These are phyloP conservation scores for Verticillium dahliae DNA, from an alignment of 2,329 filamentous ascomycete genomes.

Conservation along the genomic window DNA sequence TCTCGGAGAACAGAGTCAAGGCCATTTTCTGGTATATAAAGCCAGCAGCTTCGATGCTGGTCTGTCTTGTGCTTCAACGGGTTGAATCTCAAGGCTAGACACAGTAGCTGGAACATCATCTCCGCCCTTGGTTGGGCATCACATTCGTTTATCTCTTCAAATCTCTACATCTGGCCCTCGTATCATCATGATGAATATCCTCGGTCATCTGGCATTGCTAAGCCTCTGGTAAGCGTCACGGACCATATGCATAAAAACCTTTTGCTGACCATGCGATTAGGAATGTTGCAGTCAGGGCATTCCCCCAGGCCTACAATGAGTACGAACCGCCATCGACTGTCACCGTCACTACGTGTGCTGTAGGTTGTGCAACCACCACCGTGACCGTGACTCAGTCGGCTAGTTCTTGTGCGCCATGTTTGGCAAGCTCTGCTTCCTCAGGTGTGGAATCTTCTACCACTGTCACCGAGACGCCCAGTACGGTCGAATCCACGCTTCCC, in stretches of 20 bases:
- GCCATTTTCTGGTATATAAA: neutral
- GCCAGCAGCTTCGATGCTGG: neutral
- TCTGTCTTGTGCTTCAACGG: neutral
- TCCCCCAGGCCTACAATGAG: constrained; percentile 5
- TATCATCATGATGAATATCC: constrained; percentile 15
- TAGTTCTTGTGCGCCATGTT: constrained; percentile 20
- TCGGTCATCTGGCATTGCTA: constrained; percentile 17
- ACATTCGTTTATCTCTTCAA: constrained; percentile 16
- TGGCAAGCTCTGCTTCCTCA: constrained; percentile 8
- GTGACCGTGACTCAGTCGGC: constrained; percentile 23
- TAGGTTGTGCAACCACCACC: constrained; percentile 12
- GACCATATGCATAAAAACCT: no score
- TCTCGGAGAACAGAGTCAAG: neutral
- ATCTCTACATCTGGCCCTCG: constrained; percentile 1
- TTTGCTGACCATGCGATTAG: neutral
- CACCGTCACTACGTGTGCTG: constrained; percentile 6
- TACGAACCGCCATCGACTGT: constrained; percentile 1
- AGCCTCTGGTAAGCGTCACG: constrained; percentile 18
- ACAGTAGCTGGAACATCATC: neutral
- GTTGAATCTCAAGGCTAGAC: neutral
- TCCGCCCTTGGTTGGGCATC: constrained; percentile 2
- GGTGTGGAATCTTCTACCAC: neutral
- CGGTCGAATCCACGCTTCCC: constrained; percentile 1
- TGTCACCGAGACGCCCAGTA: neutral
- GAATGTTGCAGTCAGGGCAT: constrained; percentile 13